phyloP scores from a whole-genome alignment of 768 basidiomycete species.

The Auricularia sp. region DNA sequence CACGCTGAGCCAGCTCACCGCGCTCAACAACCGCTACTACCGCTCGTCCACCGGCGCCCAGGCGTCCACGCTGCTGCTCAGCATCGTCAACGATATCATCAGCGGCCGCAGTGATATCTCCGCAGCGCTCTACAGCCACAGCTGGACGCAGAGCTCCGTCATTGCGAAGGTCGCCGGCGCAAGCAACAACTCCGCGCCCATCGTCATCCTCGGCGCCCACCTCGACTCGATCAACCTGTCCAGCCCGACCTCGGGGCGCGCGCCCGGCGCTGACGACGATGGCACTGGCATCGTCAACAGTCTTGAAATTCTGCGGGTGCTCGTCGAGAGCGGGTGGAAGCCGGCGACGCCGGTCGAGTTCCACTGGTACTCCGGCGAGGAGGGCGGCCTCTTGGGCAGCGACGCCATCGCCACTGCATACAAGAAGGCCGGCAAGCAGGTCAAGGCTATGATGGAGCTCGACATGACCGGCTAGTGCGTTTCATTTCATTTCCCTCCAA shows the following conservation, averaged over 20 bases:
- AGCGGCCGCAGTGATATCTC: neutral
- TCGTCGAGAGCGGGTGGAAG: conserved; percentile 7
- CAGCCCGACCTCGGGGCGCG: conserved; percentile 6
- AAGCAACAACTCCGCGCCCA: neutral
- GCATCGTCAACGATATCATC: neutral
- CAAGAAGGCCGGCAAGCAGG: conserved; percentile 22
- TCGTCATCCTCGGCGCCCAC: conserved; percentile 7
- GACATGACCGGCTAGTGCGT: conserved; percentile 16
- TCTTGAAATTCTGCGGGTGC: conserved; percentile 4
- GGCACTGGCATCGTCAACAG: conserved; percentile 6
- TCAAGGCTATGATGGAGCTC: conserved; percentile 22
- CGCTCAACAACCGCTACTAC: conserved; percentile 9
- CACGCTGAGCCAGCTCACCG: conserved; percentile 3
- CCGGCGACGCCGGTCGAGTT: conserved; percentile 12
- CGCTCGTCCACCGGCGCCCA: conserved; percentile 3
- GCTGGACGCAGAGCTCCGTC: conserved; percentile 2
- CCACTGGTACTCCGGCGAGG: conserved; percentile 16
- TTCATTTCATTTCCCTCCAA: neutral
- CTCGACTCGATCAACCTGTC: conserved; percentile 9
- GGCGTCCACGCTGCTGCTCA: neutral
- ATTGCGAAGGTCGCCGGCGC: neutral
- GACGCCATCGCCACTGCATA: conserved; percentile 28
- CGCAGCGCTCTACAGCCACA: neutral
- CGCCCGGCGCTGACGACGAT: conserved; percentile 7
- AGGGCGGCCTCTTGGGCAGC: conserved; percentile 18